These are phyloP conservation scores for Lentinula sp. DNA, from an alignment of 768 basidiomycete genomes.

Conservation along the genomic window DNA sequence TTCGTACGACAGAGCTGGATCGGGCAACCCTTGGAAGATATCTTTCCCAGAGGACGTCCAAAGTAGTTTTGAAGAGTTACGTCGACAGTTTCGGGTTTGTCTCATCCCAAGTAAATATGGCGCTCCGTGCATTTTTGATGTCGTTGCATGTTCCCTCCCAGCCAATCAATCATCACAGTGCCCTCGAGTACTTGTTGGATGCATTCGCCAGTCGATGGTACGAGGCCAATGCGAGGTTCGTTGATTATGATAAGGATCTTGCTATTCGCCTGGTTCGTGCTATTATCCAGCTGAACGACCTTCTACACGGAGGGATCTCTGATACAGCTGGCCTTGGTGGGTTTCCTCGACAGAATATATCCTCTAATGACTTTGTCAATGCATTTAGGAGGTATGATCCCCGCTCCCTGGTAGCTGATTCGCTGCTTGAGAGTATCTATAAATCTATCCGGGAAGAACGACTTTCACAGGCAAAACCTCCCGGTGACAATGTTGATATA, in stretches of 20 bases:
- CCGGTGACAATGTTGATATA: constrained; percentile 40
- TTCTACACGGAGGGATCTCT: constrained; percentile 71
- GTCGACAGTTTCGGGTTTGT: constrained; percentile 85
- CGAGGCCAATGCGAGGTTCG: constrained; percentile 74
- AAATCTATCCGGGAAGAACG: constrained; percentile 67
- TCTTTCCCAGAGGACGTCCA: constrained; percentile 68
- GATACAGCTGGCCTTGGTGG: constrained; percentile 52
- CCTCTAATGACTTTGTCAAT: constrained; percentile 73
- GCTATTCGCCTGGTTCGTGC: constrained; percentile 73
- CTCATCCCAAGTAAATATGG: constrained; percentile 81
- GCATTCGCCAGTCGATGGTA: constrained; percentile 88
- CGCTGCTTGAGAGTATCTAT: constrained; percentile 74
- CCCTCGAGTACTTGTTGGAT: constrained; percentile 70
- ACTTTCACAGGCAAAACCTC: constrained; percentile 62
- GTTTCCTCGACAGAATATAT: constrained; percentile 53
- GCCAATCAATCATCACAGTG: constrained; percentile 27
- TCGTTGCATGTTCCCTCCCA: constrained; percentile 56
- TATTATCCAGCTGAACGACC: constrained; percentile 84
- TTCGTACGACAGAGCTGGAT: constrained; percentile 82
- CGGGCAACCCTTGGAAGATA: constrained; percentile 79
- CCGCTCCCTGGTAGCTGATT: constrained; percentile 63
- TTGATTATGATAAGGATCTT: constrained; percentile 80
- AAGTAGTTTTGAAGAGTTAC: constrained; percentile 73
- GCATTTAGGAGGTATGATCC: constrained; percentile 79
- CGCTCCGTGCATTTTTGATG: constrained; percentile 83